Evolutionary conservation across 352 stramenopile genomes (phyloP).

Genomic region (Detonula confervacea): DNA sequence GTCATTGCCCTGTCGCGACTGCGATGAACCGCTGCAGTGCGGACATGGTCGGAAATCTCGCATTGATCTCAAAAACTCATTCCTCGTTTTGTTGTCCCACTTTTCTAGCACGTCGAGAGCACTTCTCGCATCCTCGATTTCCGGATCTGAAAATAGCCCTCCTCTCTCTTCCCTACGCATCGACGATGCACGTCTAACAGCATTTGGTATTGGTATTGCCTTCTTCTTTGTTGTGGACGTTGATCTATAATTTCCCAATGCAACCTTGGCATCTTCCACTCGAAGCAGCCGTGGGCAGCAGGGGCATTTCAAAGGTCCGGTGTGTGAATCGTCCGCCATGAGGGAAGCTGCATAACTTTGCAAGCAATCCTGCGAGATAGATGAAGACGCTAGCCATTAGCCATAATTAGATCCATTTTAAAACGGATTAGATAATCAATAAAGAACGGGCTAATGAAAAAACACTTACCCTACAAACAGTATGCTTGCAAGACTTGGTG

Average conservation of each 20-base stretch:
- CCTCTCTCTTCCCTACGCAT: neutral
- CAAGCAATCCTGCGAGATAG: slow-evolving; percentile 34
- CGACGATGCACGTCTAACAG: slow-evolving; percentile 7
- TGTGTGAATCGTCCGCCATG: slow-evolving; percentile 45
- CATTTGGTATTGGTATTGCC: neutral
- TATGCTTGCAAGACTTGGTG: slow-evolving; percentile 66
- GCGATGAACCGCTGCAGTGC: slow-evolving; percentile 40
- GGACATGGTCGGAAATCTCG: slow-evolving; percentile 65
- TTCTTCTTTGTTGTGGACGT: slow-evolving; percentile 8
- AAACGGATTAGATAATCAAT: neutral
- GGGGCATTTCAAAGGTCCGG: slow-evolving; percentile 68
- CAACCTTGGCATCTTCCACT: slow-evolving; percentile 63
- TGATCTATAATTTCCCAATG: slow-evolving; percentile 30
- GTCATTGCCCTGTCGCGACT: neutral
- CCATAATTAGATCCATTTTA: no score
- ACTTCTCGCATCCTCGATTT: slow-evolving; percentile 9
- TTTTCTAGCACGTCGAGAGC: slow-evolving; percentile 47
- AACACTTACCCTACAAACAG: slow-evolving; percentile 59
- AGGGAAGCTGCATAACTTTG: slow-evolving; percentile 37
- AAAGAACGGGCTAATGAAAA: neutral
- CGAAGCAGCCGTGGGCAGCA: slow-evolving; percentile 62
- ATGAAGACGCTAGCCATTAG: no score
- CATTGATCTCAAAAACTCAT: slow-evolving; percentile 63
- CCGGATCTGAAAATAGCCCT: slow-evolving; percentile 1
- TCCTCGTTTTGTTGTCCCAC: slow-evolving; percentile 66